Evolutionary conservation across 2,329 filamentous ascomycete genomes (phyloP).

Genomic region (Ascochyta pisi): DNA sequence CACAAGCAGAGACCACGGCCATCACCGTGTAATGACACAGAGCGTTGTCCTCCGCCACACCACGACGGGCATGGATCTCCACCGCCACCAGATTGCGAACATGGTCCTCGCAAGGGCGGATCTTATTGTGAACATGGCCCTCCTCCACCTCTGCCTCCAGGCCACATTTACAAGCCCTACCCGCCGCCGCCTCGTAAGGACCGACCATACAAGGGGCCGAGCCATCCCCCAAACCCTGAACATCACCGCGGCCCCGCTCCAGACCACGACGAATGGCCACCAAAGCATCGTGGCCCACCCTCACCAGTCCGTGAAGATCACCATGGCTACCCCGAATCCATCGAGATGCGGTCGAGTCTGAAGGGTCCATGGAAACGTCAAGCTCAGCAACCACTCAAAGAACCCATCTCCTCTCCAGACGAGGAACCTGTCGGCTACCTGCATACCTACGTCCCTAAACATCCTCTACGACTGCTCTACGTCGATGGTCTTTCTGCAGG

Average conservation of each 20-base stretch:
- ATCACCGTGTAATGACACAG: neutral
- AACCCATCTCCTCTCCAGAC: neutral
- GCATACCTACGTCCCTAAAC: slow-evolving; percentile 68
- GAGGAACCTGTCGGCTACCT: slow-evolving; percentile 60
- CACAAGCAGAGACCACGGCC: neutral
- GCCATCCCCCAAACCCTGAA: neutral
- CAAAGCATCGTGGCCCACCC: neutral
- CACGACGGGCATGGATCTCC: neutral
- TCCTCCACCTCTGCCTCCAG: slow-evolving; percentile 15
- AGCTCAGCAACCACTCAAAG: slow-evolving; percentile 12
- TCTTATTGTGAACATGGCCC: slow-evolving; percentile 7
- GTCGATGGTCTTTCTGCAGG: slow-evolving; percentile 74
- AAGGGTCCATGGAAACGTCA: neutral
- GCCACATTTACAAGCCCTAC: slow-evolving; percentile 11
- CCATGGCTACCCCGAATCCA: neutral
- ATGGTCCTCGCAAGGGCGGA: neutral
- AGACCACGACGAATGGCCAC: neutral
- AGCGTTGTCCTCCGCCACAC: neutral
- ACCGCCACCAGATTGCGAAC: slow-evolving; percentile 3
- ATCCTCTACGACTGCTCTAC: slow-evolving; percentile 68
- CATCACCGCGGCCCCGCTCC: neutral
- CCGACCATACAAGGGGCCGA: neutral
- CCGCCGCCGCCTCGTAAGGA: slow-evolving; percentile 17
- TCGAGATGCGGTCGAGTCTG: neutral
- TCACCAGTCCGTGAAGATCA: neutral